Conservation (phyloP, 768 basidiomycete genomes). For the Boletus vermiculosoides region DNA sequence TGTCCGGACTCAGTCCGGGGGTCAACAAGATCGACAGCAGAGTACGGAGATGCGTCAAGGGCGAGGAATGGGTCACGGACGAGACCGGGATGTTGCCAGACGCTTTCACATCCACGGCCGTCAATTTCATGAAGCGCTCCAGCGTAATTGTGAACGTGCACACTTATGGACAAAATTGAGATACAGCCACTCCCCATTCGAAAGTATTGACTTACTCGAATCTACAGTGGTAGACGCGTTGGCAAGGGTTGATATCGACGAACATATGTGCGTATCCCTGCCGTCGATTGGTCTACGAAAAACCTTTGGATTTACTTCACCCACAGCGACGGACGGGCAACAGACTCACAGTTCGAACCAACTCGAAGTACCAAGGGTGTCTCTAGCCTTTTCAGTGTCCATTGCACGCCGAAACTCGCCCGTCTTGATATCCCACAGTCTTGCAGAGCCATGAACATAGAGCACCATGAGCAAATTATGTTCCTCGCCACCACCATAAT, state of each 20-base stretch:
- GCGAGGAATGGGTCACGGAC: conserved; percentile 35
- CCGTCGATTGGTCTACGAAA: conserved; percentile 26
- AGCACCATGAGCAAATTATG: conserved; percentile 69
- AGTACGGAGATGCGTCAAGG: conserved; percentile 54
- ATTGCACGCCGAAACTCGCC: conserved; percentile 86
- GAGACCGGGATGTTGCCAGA: conserved; percentile 48
- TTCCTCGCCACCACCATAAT: conserved; percentile 48
- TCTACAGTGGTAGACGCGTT: conserved; percentile 15
- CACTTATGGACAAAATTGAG: conserved; percentile 33
- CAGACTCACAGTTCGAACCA: conserved; percentile 69
- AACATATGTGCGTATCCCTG: conserved; percentile 24
- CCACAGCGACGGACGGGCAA: not conserved
- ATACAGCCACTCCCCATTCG: conserved; percentile 21
- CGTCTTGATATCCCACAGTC: conserved; percentile 84
- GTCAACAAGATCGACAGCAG: conserved; percentile 67
- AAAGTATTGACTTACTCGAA: conserved; percentile 22
- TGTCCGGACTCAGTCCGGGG: conserved; percentile 63
- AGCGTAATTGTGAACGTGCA: conserved; percentile 51
- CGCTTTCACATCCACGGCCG: conserved; percentile 48
- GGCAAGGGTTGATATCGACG: conserved; percentile 28
- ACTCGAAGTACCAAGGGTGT: conserved; percentile 64
- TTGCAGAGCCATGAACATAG: conserved; percentile 72
- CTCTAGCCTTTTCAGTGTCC: conserved; percentile 70
- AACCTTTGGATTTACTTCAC: not conserved
- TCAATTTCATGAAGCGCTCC: conserved; percentile 50